Conservation (phyloP, 176 grass and related monocot genomes). For the Musa troglodytarum region DNA sequence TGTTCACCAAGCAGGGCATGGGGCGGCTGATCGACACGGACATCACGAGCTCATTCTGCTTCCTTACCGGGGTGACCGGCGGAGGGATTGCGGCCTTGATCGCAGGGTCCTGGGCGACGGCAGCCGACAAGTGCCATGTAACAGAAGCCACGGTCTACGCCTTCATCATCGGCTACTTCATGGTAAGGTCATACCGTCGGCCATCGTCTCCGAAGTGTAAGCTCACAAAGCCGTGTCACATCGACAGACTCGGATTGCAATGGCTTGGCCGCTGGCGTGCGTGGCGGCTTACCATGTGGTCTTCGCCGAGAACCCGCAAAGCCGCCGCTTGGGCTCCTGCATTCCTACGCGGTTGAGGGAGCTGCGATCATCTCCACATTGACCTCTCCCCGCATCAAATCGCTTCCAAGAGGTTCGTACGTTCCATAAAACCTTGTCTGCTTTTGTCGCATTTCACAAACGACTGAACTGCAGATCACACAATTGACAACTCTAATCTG, state of each 20-base stretch:
- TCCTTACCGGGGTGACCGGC: slow-evolving; percentile 52
- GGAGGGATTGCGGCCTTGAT: slow-evolving; percentile 51
- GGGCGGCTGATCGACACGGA: slow-evolving; percentile 60
- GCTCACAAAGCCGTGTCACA: neutral
- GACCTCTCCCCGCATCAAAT: no score
- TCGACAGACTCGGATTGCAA: slow-evolving; percentile 2
- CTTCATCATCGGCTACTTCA: slow-evolving; percentile 76
- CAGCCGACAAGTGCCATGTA: slow-evolving; percentile 39
- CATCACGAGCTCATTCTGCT: slow-evolving; percentile 79
- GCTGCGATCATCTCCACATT: neutral
- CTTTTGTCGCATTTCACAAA: no score
- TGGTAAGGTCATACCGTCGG: slow-evolving; percentile 33
- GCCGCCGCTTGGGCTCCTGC: neutral
- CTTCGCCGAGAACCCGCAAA: slow-evolving; percentile 5
- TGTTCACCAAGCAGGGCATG: slow-evolving; percentile 71
- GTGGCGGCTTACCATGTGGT: slow-evolving; percentile 9
- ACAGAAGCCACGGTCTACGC: slow-evolving; percentile 43
- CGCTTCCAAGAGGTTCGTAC: no score
- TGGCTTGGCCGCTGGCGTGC: slow-evolving; percentile 10
- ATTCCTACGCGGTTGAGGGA: slow-evolving; percentile 3
- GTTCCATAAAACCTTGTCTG: no score
- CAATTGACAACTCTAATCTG: no score
- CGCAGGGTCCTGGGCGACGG: slow-evolving; percentile 67
- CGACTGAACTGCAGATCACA: no score
- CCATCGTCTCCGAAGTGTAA: no score